phyloP scores from a whole-genome alignment of 106 monocot species.

The Dactylorhiza incarnata region DNA sequence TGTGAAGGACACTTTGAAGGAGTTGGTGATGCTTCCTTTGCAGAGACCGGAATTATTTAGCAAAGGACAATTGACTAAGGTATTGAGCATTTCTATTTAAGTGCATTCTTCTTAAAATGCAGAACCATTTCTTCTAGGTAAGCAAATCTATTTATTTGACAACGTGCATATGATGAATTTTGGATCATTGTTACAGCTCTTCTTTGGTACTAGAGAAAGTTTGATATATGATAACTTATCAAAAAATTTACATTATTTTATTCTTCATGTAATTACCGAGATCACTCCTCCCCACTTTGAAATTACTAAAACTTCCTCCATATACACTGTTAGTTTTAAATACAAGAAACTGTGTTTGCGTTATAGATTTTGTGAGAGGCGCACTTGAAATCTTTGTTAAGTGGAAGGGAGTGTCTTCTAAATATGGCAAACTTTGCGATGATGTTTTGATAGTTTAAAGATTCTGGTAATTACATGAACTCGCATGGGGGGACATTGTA shows the following conservation, averaged over 20 bases:
- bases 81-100: conserved; percentile 8
- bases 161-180: not conserved
- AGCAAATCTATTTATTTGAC: not conserved
- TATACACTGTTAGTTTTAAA: no score
- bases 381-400: no score
- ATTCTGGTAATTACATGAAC: no score
- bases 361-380: no score
- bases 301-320: no score
- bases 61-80: conserved; percentile 83
- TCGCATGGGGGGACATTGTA: no score
- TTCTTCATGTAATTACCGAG: not conserved
- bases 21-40: conserved; percentile 85
- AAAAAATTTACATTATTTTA: not conserved
- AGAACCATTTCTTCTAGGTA: not conserved
- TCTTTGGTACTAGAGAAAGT: not conserved
- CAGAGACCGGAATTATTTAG: conserved; percentile 72
- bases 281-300: not conserved
- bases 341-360: no score
- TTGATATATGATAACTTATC: not conserved
- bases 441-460: no score
- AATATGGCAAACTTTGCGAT: no score
- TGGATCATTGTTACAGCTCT: not conserved
- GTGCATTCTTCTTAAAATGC: not conserved
- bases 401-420: no score
- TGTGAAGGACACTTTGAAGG: conserved; percentile 77